Conservation (phyloP, 352 stramenopile species). For the Pythium dissotocum region DNA sequence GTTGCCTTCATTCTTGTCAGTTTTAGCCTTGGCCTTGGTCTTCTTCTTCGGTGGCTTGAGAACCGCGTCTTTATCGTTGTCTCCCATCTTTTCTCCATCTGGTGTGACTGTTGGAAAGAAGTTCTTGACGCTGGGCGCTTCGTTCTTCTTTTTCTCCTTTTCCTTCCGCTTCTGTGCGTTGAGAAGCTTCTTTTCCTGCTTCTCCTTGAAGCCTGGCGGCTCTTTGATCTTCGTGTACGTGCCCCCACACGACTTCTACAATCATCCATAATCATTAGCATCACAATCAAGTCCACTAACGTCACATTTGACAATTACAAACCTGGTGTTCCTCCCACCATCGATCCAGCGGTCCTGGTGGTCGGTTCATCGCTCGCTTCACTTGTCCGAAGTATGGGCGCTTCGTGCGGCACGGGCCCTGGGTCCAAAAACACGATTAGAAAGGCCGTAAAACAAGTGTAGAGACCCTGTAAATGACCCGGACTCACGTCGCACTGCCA, state of each 20-base stretch:
- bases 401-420: slow-evolving; percentile 64
- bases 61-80: background rate
- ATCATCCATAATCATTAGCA: background rate
- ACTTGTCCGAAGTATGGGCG: slow-evolving; percentile 82
- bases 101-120: slow-evolving; percentile 28
- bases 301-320: background rate
- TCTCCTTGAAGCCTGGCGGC: slow-evolving; percentile 53
- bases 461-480: background rate
- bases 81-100: background rate
- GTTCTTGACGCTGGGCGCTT: slow-evolving; percentile 32
- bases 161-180: slow-evolving; percentile 29
- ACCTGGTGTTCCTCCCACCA: slow-evolving; percentile 76
- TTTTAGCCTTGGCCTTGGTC: background rate
- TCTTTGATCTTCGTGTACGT: slow-evolving; percentile 77
- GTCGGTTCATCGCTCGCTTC: slow-evolving; percentile 86
- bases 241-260: slow-evolving; percentile 59
- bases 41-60: slow-evolving; percentile 32
- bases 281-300: background rate
- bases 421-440: background rate
- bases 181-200: slow-evolving; percentile 36
- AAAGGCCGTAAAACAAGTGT: background rate
- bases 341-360: slow-evolving; percentile 65
- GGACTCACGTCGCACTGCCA: slow-evolving; percentile 81
- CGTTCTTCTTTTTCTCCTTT: slow-evolving; percentile 54
- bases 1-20: slow-evolving; percentile 19